These are phyloP conservation scores for Udeniomyces megalosporus DNA, from an alignment of 768 basidiomycete genomes.

Conservation along the genomic window DNA sequence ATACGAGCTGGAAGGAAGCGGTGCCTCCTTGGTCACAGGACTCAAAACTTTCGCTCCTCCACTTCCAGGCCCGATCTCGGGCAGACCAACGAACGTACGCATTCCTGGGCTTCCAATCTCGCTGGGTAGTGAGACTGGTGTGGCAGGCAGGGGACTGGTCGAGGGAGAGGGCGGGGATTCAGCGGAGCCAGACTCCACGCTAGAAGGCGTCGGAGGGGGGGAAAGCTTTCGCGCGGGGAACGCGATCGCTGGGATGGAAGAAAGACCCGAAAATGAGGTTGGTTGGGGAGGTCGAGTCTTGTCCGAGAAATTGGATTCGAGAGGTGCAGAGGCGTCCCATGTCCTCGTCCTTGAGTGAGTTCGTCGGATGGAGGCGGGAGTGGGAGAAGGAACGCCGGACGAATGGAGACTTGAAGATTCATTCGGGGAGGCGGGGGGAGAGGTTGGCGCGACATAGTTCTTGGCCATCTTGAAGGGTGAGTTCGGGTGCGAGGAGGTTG, in stretches of 20 bases:
- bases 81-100: background rate
- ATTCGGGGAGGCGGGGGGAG: background rate
- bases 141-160: background rate
- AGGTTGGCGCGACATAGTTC: background rate
- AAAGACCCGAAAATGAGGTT: background rate
- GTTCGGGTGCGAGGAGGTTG: background rate
- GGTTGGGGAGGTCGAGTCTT: background rate
- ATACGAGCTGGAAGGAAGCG: conserved; percentile 6
- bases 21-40: background rate
- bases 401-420: background rate
- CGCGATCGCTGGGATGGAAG: background rate
- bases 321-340: background rate
- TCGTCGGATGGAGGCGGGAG: background rate
- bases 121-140: background rate
- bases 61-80: background rate
- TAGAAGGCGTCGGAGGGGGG: background rate
- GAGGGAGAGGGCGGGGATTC: conserved; percentile 4
- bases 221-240: too few relatives aligned
- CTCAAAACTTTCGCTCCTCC: background rate
- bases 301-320: background rate
- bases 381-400: too few relatives aligned
- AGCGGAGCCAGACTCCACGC: too few relatives aligned
- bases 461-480: background rate
- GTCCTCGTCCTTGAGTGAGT: background rate
- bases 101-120: background rate